Percentiles rank a stretch among this genome's conserved stretches.
These are phyloP conservation scores for Nannizziopsis barbatae DNA, from an alignment of 2,329 filamentous ascomycete species.

Conservation along the genomic window DNA sequence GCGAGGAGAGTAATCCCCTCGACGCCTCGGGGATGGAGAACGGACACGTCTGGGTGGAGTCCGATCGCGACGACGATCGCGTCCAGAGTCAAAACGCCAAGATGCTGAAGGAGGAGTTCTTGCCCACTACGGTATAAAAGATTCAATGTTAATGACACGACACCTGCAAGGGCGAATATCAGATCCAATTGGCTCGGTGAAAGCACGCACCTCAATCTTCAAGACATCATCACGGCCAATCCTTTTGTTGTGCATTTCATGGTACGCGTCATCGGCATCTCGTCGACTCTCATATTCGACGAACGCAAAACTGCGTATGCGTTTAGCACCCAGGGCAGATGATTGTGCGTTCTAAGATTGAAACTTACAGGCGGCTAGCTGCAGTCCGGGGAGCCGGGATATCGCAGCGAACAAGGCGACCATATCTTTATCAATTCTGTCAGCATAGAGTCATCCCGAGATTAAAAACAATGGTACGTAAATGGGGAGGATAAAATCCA, in stretches of 20 bases:
- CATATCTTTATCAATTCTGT: conserved; percentile 60
- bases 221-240: conserved; percentile 88
- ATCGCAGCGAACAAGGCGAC: conserved; percentile 93
- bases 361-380: conserved; percentile 82
- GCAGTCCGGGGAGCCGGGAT: conserved; percentile 93
- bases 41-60: conserved; percentile 62
- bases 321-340: background rate
- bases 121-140: conserved; percentile 74
- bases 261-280: conserved; percentile 96
- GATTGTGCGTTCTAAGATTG: background rate
- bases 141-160: background rate
- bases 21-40: conserved; percentile 47
- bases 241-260: conserved; percentile 99
- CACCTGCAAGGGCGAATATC: background rate
- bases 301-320: conserved; percentile 66
- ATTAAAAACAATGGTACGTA: background rate
- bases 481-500: background rate
- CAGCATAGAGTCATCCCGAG: conserved; percentile 8
- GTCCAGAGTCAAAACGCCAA: conserved; percentile 93
- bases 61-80: conserved; percentile 45
- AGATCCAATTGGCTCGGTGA: background rate
- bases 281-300: conserved; percentile 98
- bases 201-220: conserved; percentile 77
- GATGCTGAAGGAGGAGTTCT: conserved; percentile 94
- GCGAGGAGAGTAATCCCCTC: conserved; percentile 67